phyloP scores from a whole-genome alignment of 2,329 filamentous ascomycete species.

The Paracoccidioides lutzii region DNA sequence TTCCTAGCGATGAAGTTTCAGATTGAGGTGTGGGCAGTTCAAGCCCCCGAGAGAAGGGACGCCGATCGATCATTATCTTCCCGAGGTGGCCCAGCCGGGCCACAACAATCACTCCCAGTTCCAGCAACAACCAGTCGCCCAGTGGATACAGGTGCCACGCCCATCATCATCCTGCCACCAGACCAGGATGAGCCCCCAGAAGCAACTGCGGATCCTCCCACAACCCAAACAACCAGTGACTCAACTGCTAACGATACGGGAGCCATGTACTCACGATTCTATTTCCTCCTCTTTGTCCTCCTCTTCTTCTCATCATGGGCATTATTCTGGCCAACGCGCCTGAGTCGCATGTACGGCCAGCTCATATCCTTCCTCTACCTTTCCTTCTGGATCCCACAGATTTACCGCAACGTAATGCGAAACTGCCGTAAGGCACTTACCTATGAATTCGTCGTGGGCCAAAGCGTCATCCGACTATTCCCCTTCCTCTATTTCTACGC shows the following conservation, averaged over 20 bases:
- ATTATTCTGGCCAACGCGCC: slow-evolving; percentile 41
- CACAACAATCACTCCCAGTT: slow-evolving; percentile 13
- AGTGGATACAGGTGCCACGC: slow-evolving; percentile 37
- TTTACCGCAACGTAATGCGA: slow-evolving; percentile 74
- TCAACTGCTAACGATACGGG: slow-evolving; percentile 37
- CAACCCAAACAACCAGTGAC: slow-evolving; percentile 23
- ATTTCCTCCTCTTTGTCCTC: slow-evolving; percentile 44
- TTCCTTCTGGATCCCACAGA: slow-evolving; percentile 86
- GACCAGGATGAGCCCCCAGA: slow-evolving; percentile 42
- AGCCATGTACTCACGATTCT: slow-evolving; percentile 49
- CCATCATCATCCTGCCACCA: slow-evolving; percentile 43
- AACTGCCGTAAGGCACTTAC: slow-evolving; percentile 85
- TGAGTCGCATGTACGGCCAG: slow-evolving; percentile 46
- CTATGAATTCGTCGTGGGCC: slow-evolving; percentile 80
- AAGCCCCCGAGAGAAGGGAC: slow-evolving; percentile 34
- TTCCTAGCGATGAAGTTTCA: slow-evolving; percentile 53
- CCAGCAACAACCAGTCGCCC: slow-evolving; percentile 38
- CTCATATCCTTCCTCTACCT: slow-evolving; percentile 60
- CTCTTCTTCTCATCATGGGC: slow-evolving; percentile 49
- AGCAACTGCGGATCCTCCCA: slow-evolving; percentile 20
- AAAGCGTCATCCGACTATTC: slow-evolving; percentile 62
- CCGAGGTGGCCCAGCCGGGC: background rate
- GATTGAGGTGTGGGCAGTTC: slow-evolving; percentile 54
- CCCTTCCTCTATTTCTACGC: slow-evolving; percentile 82
- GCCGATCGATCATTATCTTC: slow-evolving; percentile 16